Evolutionary conservation across 2,329 filamentous ascomycete species (phyloP).

Genomic region (Plectosphaerella plurivora): DNA sequence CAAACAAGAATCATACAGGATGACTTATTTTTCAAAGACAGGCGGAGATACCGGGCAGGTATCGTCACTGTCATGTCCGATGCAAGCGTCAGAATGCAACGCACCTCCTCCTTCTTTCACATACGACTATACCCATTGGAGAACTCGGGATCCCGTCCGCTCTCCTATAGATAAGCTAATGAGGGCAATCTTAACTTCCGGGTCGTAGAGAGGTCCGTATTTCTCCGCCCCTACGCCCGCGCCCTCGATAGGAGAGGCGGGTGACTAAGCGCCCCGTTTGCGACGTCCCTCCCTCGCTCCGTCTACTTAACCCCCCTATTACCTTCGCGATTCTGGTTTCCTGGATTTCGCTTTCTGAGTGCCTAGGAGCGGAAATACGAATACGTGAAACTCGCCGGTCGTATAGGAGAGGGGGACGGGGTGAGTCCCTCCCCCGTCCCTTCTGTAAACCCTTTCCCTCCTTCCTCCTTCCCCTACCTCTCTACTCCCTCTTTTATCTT

Average conservation of each 20-base stretch:
- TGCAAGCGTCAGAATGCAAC: too few species aligned
- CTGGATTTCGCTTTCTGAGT: background rate
- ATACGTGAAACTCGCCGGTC: background rate
- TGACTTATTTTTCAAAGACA: too few species aligned
- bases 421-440: background rate
- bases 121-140: background rate
- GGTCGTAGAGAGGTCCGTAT: too few species aligned
- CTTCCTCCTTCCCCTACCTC: background rate
- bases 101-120: background rate
- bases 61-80: too few species aligned
- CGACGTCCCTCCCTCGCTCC: background rate
- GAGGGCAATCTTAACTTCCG: background rate
- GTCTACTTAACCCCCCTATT: slow-evolving; percentile 1
- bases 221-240: too few species aligned
- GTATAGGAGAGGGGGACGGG: background rate
- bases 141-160: background rate
- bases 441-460: background rate
- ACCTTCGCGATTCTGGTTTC: background rate
- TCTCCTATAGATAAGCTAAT: background rate
- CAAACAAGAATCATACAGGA: too few species aligned
- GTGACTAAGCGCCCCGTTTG: background rate
- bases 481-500: background rate
- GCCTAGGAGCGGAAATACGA: background rate
- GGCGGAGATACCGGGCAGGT: too few species aligned
- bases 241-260: background rate